phyloP scores from a whole-genome alignment of 345 rosid genomes.

The Eucalyptus shirleyi region DNA sequence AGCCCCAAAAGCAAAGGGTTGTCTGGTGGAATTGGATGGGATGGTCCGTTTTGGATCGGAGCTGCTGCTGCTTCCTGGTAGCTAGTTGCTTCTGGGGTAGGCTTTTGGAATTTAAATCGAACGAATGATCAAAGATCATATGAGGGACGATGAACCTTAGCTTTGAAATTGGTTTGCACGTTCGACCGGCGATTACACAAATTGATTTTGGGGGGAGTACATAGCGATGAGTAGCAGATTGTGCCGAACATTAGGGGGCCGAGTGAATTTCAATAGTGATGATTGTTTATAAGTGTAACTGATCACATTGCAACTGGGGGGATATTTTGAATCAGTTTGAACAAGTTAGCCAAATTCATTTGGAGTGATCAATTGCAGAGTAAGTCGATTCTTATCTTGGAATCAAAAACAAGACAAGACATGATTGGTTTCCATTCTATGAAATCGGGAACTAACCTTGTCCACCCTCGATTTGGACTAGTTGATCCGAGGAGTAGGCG shows the following conservation, averaged over 20 bases:
- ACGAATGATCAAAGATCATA: neutral
- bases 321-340: neutral
- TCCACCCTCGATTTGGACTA: neutral
- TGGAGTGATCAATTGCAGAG: neutral
- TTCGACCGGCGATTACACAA: neutral
- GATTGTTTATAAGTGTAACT: neutral
- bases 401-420: neutral
- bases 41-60: neutral
- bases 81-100: neutral
- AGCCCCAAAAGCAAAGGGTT: neutral
- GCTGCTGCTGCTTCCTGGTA: neutral
- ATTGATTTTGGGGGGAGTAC: neutral
- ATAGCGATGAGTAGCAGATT: neutral
- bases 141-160: neutral
- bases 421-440: neutral
- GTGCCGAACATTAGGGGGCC: neutral
- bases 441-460: neutral
- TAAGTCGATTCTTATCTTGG: neutral
- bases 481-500: rapidly evolving
- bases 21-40: neutral
- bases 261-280: neutral
- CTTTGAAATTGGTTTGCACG: neutral
- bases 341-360: neutral
- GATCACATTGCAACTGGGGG: rapidly evolving
- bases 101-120: neutral